phyloP scores from a whole-genome alignment of 257 asterid species.

The Ligustrum vulgare region DNA sequence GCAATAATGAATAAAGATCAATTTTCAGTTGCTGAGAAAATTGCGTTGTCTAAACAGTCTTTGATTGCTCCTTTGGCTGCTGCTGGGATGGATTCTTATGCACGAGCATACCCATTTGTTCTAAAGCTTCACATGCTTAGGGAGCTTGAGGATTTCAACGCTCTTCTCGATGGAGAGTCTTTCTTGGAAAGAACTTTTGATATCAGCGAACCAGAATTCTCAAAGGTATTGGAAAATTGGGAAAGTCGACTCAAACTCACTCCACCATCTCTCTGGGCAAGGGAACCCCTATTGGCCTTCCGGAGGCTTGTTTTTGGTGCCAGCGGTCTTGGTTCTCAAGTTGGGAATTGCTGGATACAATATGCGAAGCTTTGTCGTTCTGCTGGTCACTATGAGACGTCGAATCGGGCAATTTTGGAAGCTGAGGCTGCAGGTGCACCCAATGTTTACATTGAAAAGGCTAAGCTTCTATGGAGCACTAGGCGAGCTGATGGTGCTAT shows the following conservation, averaged over 20 bases:
- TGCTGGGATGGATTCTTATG: conserved; percentile 99
- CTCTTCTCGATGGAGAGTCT: conserved; percentile 81
- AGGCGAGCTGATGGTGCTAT: conserved; percentile 94
- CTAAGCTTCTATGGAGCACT: conserved; percentile 97
- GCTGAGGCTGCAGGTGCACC: conserved; percentile 84
- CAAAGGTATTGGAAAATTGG: conserved; percentile 70
- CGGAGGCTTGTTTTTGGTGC: conserved; percentile 89
- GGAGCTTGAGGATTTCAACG: conserved; percentile 87
- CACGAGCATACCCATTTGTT: conserved; percentile 90
- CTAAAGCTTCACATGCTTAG: conserved; percentile 97
- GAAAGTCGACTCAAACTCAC: conserved; percentile 88
- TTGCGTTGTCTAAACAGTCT: conserved; percentile 84
- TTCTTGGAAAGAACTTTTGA: conserved; percentile 59
- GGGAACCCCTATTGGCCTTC: conserved; percentile 96
- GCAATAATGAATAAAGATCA: conserved; percentile 87
- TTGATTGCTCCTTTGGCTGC: conserved; percentile 99
- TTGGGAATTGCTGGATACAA: conserved; percentile 91
- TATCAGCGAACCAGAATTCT: conserved; percentile 64
- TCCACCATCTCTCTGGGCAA: conserved; percentile 96
- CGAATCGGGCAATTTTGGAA: conserved; percentile 90
- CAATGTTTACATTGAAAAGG: conserved; percentile 91
- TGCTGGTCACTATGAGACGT: conserved; percentile 97
- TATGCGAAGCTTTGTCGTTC: conserved; percentile 97
- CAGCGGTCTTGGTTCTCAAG: conserved; percentile 69
- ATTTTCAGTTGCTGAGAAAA: conserved; percentile 67